Percentiles rank a stretch among this genome's conserved stretches.
These are phyloP conservation scores for Auricularia cornea DNA, from an alignment of 768 basidiomycete species.

Conservation along the genomic window DNA sequence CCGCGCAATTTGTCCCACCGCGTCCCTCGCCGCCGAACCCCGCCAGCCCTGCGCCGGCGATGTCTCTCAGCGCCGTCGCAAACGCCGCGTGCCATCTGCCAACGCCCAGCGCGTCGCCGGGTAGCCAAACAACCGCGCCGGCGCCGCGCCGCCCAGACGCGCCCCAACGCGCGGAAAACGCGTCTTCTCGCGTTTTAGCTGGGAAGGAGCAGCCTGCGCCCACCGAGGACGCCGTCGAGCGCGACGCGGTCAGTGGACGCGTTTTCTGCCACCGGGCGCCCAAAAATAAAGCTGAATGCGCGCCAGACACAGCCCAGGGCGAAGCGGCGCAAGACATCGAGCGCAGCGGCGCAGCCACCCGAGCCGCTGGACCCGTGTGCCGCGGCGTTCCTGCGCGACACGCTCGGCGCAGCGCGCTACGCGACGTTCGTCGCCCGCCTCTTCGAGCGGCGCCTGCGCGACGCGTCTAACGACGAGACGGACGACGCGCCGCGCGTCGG, in stretches of 20 bases:
- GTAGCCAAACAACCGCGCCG: neutral
- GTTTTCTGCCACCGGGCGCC: neutral
- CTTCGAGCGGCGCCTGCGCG: constrained; percentile 37
- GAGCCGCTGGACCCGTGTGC: constrained; percentile 32
- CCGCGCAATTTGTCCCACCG: no score
- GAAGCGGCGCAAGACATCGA: neutral
- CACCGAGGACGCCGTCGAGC: no score
- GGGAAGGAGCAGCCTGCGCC: neutral
- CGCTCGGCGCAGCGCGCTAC: constrained; percentile 37
- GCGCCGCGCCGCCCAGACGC: neutral
- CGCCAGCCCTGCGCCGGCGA: no score
- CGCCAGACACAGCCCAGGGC: neutral
- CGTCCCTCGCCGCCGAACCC: no score
- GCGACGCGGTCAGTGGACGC: no score
- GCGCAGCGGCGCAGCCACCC: neutral
- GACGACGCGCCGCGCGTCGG: constrained; percentile 20
- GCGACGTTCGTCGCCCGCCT: constrained; percentile 38
- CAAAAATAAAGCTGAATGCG: neutral
- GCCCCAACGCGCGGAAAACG: neutral
- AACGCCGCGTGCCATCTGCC: no score
- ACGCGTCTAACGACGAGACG: constrained; percentile 16
- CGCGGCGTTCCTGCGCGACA: constrained; percentile 36
- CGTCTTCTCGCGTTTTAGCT: neutral
- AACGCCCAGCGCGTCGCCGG: no score
- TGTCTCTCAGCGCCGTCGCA: no score